Conservation (phyloP, 179 eudicot genomes). For the Silene coronaria region DNA sequence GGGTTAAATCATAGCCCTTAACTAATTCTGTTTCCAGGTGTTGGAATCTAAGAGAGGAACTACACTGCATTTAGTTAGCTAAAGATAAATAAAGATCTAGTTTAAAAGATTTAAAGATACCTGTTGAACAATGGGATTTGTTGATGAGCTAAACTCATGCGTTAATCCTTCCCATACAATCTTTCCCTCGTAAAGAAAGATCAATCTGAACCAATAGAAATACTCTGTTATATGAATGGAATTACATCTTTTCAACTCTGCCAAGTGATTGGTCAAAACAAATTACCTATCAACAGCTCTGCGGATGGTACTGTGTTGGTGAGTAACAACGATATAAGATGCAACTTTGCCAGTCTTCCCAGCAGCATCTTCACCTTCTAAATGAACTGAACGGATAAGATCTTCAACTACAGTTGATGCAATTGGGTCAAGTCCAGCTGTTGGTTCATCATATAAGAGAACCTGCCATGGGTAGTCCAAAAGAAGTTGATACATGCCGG, state of each 20-base stretch:
- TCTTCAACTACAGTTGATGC: slow-evolving; percentile 99
- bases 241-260: neutral
- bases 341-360: slow-evolving; percentile 74
- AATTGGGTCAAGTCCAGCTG: slow-evolving; percentile 98
- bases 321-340: slow-evolving; percentile 85
- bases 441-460: slow-evolving; percentile 89
- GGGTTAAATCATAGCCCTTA: too few relatives aligned
- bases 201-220: slow-evolving; percentile 38
- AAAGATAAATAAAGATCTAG: neutral
- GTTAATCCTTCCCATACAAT: slow-evolving; percentile 95
- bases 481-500: neutral
- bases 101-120: slow-evolving; percentile 20
- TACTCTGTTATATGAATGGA: neutral
- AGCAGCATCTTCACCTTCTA: slow-evolving; percentile 62
- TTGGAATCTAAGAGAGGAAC: too few relatives aligned
- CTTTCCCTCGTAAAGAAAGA: slow-evolving; percentile 77
- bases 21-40: too few relatives aligned
- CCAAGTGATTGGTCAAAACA: neutral
- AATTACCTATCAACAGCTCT: slow-evolving; percentile 91
- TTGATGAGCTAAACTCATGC: slow-evolving; percentile 69
- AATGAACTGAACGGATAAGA: slow-evolving; percentile 88
- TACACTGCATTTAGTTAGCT: too few relatives aligned
- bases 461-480: slow-evolving; percentile 41
- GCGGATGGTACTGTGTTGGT: slow-evolving; percentile 89
- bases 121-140: slow-evolving; percentile 85